A percentile compares a stretch with the other conserved stretches of the same genome.
phyloP scores from a whole-genome alignment of 495 filamentous ascomycete genomes.

The Aspergillus biplanus region DNA sequence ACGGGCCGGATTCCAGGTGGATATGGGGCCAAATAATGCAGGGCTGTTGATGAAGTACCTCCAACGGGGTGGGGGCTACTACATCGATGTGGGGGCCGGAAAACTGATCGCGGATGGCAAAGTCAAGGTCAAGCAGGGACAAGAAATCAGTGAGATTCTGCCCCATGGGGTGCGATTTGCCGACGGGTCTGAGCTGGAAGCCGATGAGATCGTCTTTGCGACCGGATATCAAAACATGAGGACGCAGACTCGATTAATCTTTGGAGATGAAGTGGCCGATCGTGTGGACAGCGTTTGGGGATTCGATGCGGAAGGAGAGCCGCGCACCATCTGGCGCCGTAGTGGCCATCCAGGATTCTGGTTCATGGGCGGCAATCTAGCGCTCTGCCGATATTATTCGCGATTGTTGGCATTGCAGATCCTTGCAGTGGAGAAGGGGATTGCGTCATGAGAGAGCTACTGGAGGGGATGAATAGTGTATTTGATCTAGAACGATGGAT shows the following conservation, averaged over 20 bases:
- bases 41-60: slow-evolving; percentile 78
- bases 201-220: slow-evolving; percentile 82
- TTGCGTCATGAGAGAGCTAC: slow-evolving; percentile 18
- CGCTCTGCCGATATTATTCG: slow-evolving; percentile 73
- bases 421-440: slow-evolving; percentile 63
- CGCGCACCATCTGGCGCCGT: slow-evolving; percentile 69
- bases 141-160: slow-evolving; percentile 64
- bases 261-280: slow-evolving; percentile 72
- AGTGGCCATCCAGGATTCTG: slow-evolving; percentile 78
- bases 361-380: slow-evolving; percentile 83
- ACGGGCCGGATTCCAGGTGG: slow-evolving; percentile 69
- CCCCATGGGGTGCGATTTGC: slow-evolving; percentile 63
- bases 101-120: slow-evolving; percentile 76
- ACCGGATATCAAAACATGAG: slow-evolving; percentile 86
- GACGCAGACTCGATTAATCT: slow-evolving; percentile 59
- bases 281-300: slow-evolving; percentile 75
- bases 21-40: slow-evolving; percentile 64
- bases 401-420: slow-evolving; percentile 76
- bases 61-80: slow-evolving; percentile 77
- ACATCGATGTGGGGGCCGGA: slow-evolving; percentile 74
- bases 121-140: slow-evolving; percentile 74
- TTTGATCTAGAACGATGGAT: no score
- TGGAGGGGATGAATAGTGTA: background rate
- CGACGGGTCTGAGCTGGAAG: slow-evolving; percentile 68
- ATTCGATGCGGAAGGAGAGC: slow-evolving; percentile 76